Conservation (phyloP, 192 early-diverging fungal species). For the Chytriomyces confervae region DNA sequence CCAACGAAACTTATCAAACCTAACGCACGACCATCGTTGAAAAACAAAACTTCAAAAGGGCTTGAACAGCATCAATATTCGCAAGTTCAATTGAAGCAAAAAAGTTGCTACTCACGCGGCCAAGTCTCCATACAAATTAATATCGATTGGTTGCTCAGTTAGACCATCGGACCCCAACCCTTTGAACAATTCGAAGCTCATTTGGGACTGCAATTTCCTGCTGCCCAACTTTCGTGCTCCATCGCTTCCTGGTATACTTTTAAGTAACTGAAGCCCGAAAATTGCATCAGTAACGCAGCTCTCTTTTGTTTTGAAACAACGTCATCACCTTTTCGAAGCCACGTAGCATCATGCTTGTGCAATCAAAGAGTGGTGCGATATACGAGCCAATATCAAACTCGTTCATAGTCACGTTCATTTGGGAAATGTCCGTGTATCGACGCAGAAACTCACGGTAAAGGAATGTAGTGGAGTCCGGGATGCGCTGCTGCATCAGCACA, state of each 20-base stretch:
- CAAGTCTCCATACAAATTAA: constrained; percentile 24
- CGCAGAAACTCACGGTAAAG: background rate
- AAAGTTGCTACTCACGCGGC: background rate
- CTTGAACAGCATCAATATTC: background rate
- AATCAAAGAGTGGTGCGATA: background rate
- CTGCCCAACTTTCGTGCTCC: background rate
- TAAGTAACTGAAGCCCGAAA: background rate
- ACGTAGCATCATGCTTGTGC: background rate
- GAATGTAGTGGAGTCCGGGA: background rate
- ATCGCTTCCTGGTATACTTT: background rate
- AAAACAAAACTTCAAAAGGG: constrained; percentile 6
- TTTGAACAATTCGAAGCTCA: constrained; percentile 21
- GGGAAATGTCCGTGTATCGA: background rate
- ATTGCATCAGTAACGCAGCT: background rate
- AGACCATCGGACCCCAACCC: constrained; percentile 6
- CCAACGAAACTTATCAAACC: background rate
- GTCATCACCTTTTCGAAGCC: background rate
- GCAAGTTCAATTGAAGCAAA: background rate
- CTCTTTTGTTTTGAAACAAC: background rate
- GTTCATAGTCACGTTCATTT: background rate
- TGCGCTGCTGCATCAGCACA: background rate
- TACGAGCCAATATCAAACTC: background rate
- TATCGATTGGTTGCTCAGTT: background rate
- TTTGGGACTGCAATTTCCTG: constrained; percentile 1
- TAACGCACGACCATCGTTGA: background rate